Evolutionary conservation across 2,329 filamentous ascomycete species (phyloP), one percentile per base, ranked within the genome.

Genomic region (Ophiostoma fasciatum): DNA sequence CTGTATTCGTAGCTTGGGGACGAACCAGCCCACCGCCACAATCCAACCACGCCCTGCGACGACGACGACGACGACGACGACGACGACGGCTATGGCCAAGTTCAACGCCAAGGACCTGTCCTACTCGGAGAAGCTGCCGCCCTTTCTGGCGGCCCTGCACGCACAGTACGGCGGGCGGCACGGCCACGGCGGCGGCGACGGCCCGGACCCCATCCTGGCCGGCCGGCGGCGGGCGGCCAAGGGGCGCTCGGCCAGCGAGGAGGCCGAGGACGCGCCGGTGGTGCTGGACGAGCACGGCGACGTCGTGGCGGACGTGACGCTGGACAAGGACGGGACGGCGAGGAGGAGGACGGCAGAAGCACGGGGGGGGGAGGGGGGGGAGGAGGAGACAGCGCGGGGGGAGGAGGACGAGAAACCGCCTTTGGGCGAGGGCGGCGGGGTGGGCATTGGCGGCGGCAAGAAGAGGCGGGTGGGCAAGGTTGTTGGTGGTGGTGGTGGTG

Each of bases 261-360:
- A 84, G 41, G 79, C 78, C 11, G 82, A 88, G 46, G 82, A 88
- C 52, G 77, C 66, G 33, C 82, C 82, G 0, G 65, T 83, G 0
- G 74, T 83, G 35, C 72, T 90, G 4, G 71, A 88, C 45, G 81
- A 84, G 51, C 64, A 69, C 5, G 79, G 74, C 33, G 78, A 82
- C 37, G 66, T 77, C 21, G 67, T 78, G 21, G 31, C 36, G 3
- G 45, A 41, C 0, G 42, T 55, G 2, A 44, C 39, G 14, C 52
- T 68, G 5, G 58, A 55, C 35, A 51, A 52, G 30, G 62, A 68
- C 41, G 64, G 64, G 4, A 55, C 63, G n/a, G 57, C 50, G n/a
- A 47, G 43, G 21, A 46, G 36, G 46, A 51, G 35, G 2, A 31
- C 4, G 5, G 25, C 6, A 5, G 25, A 37, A 39, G 45, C n/a